Base-by-base conservation (phyloP, 805 yeast species). In the Pichia californica region DNA sequence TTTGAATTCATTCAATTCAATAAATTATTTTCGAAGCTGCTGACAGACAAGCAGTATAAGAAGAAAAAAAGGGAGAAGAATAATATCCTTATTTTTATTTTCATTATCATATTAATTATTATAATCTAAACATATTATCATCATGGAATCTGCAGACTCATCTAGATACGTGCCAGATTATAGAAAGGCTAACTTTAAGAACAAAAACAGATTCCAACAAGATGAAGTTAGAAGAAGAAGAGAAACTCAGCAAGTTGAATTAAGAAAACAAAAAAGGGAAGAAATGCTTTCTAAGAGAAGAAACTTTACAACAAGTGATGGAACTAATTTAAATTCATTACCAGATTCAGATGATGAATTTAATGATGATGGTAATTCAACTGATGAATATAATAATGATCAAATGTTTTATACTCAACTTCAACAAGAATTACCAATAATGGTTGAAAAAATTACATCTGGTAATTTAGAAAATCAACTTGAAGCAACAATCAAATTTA, bases 201-300 rank as follows among this genome's bases (percentile, higher is more conserved):
- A 93, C 71, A 87, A 89, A 64, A 88, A 93, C 51, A 79, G 95
- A 61, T 93, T 93, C 62, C 84, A 85, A 58, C 87, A 88, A 46
- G 99, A 93, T 63, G 99, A 93, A 72, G 79, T 93, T 57, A 86
- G 99, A 67, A 88, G 98, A 66, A 84, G 99, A 64, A 83, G 98
- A 66, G 99, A 91, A 65, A 94, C 86, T 45, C 96, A 91, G 58
- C 97, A 91, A 67, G 94, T 93, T 47, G 98, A 89, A 63, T 74
- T 93, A 58, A 79, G 99, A 69, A 93, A 94, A 70, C 95, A 89
- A 49, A 89, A 89, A 66, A 80, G 99, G 62, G 99, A 93, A 62
- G 98, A 93, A 64, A 84, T 86, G 44, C 73, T 93, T 54, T 81
- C 95, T 31, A 93, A 93, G 70, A 83, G 98, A 73, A 82, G 99